Evolutionary conservation across 371 early-diverging fungal genomes (phyloP), one percentile per base, ranked within the genome.

Genomic region (Mucor sp.): DNA sequence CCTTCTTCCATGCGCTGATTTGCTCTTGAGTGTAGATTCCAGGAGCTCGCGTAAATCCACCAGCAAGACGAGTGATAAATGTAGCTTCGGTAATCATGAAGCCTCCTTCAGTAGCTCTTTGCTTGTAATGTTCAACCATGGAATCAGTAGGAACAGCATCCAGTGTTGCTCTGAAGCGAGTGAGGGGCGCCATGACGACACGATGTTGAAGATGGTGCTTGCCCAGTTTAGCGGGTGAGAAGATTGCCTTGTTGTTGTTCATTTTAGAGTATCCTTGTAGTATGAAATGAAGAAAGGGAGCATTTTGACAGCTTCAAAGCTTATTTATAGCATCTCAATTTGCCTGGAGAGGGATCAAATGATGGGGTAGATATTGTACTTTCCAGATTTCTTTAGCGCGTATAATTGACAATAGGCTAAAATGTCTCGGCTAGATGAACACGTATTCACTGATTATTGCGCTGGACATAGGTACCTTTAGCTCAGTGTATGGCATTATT

Each of bases 171-270:
- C 69, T 58, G 32, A 63, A 35, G 9, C 85, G 75, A 15, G 87
- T 87, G 60, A 89, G 55, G 11, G 90, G 86, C 9, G 81, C 85
- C 60, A 90, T 69, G 12, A 77, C 86, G 50, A 87, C 76, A 64
- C 90, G 84, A 68, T 90, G 88, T 25, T 77, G 43, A 15, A 84
- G 62, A 23, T 23, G 14, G 44, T 47, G 0, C 41, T 60, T 33
- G 71, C 81, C 43, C 2, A 67, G 32, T 15, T 67, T 60, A 62
- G 62, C 44, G 25, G 67, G 67, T 41, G 57, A 61, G 21, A 61
- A 61, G 15, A 55, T n/a, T 12, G 33, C 62, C 1, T 44, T 44
- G 44, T 44, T 21, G 9, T 12, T 61, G 27, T 17, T 32, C 57
- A 57, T 57, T 57, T 6, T 7, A 8, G 7, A 44, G 19, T n/a